A percentile compares a stretch with the other conserved stretches of the same genome.
Evolutionary conservation across 257 asterid species (phyloP).

Genomic region (Dorcoceras hygrometricum): DNA sequence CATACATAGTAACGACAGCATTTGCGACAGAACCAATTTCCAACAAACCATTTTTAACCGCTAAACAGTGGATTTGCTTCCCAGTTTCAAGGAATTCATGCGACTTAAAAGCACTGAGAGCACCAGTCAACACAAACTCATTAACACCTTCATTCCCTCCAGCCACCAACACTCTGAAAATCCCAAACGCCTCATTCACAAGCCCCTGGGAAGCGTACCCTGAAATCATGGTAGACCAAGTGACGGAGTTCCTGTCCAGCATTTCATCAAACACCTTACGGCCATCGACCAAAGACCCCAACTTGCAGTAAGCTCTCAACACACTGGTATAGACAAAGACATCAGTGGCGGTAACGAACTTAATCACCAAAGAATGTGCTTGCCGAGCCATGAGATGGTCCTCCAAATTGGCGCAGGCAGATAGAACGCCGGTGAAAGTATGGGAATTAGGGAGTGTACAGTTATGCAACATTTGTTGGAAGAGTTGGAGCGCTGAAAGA

Average conservation of each 20-base stretch:
- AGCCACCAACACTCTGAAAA: slow-evolving; percentile 44
- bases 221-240: slow-evolving; percentile 86
- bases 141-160: slow-evolving; percentile 39
- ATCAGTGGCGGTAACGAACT: slow-evolving; percentile 37
- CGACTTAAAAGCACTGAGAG: slow-evolving; percentile 58
- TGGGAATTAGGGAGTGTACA: slow-evolving; percentile 53
- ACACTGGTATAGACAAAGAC: slow-evolving; percentile 68
- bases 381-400: slow-evolving; percentile 45
- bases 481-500: slow-evolving; percentile 43
- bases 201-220: slow-evolving; percentile 60
- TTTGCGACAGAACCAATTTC: slow-evolving; percentile 61
- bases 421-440: slow-evolving; percentile 65
- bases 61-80: slow-evolving; percentile 60
- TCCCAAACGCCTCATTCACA: slow-evolving; percentile 47
- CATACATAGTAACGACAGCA: slow-evolving; percentile 80
- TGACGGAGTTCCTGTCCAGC: slow-evolving; percentile 63
- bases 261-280: slow-evolving; percentile 72
- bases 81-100: slow-evolving; percentile 43
- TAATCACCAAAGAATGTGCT: slow-evolving; percentile 50
- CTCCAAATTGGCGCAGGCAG: slow-evolving; percentile 44
- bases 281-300: slow-evolving; percentile 46
- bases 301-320: slow-evolving; percentile 55
- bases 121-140: slow-evolving; percentile 75
- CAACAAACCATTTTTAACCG: slow-evolving; percentile 46
- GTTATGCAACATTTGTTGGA: slow-evolving; percentile 46